Percentiles rank a stretch among this genome's conserved stretches.
These are phyloP conservation scores for Eugenia klotzschiana DNA, from an alignment of 441 rosid species.

Conservation along the genomic window DNA sequence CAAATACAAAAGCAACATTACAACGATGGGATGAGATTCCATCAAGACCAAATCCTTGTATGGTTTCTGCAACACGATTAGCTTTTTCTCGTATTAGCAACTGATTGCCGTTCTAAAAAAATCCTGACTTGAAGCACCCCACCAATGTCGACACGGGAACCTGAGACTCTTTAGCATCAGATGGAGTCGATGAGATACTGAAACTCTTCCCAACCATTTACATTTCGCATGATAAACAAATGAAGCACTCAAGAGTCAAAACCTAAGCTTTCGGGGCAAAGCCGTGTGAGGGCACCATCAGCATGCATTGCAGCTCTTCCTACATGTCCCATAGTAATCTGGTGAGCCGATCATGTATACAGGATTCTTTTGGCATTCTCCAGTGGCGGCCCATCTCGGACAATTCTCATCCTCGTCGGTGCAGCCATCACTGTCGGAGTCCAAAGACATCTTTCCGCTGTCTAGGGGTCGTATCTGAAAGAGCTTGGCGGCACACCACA, in stretches of 20 bases:
- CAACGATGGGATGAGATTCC: neutral
- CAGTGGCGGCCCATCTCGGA: conserved; percentile 59
- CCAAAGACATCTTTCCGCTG: conserved; percentile 1
- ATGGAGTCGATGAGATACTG: neutral
- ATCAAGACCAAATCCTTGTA: neutral
- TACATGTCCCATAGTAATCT: conserved; percentile 82
- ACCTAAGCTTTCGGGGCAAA: neutral
- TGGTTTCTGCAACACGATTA: neutral
- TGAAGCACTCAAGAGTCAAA: neutral
- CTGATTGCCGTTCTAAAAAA: neutral
- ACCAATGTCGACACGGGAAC: neutral
- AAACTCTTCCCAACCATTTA: neutral
- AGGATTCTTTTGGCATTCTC: conserved; percentile 80
- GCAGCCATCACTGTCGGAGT: conserved; percentile 32
- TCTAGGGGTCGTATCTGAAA: conserved; percentile 29
- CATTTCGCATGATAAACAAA: neutral
- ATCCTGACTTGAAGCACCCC: neutral
- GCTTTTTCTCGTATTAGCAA: neutral
- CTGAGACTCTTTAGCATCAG: neutral
- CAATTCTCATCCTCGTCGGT: conserved; percentile 71
- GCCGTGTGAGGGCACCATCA: conserved; percentile 2
- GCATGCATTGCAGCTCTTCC: conserved; percentile 81
- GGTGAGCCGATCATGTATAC: conserved; percentile 84
- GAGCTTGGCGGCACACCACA: conserved; percentile 58
- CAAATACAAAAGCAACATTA: neutral